These are phyloP conservation scores for Nothopassalora personata DNA, from an alignment of 2,329 filamentous ascomycete species.

Conservation along the genomic window DNA sequence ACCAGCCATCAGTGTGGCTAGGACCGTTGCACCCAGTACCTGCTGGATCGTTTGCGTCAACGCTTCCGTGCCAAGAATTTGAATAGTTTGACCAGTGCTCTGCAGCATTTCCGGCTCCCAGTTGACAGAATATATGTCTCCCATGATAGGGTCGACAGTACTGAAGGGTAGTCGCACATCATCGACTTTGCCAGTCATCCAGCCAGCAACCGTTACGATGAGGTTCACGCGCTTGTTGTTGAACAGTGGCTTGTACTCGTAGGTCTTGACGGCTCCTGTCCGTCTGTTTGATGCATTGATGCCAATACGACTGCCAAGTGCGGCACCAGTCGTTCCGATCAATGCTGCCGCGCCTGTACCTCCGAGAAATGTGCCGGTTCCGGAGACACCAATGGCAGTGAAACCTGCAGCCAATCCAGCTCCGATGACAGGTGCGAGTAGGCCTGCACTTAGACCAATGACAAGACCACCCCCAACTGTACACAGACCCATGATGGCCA, in stretches of 20 bases:
- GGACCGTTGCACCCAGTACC: slow-evolving; percentile 81
- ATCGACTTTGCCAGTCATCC: slow-evolving; percentile 98
- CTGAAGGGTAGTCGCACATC: slow-evolving; percentile 93
- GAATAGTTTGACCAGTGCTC: slow-evolving; percentile 97
- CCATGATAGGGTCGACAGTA: slow-evolving; percentile 96
- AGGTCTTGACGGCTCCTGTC: slow-evolving; percentile 89
- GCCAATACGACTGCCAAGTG: slow-evolving; percentile 82
- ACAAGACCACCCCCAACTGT: slow-evolving; percentile 93
- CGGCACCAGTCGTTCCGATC: slow-evolving; percentile 82
- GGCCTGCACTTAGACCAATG: slow-evolving; percentile 87
- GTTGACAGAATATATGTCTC: slow-evolving; percentile 90
- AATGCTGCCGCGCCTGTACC: slow-evolving; percentile 89
- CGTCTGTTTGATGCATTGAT: slow-evolving; percentile 77
- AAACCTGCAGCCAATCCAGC: slow-evolving; percentile 91
- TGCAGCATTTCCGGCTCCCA: slow-evolving; percentile 98
- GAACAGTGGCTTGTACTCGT: slow-evolving; percentile 92
- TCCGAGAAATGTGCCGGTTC: slow-evolving; percentile 82
- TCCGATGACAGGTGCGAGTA: slow-evolving; percentile 89
- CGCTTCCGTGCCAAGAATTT: slow-evolving; percentile 95
- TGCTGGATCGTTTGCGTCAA: slow-evolving; percentile 95
- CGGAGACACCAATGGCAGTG: slow-evolving; percentile 86
- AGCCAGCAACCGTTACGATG: slow-evolving; percentile 90
- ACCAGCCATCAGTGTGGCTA: slow-evolving; percentile 85
- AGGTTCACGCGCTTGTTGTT: slow-evolving; percentile 98
- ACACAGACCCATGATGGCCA: slow-evolving; percentile 93